Percentiles rank a stretch among this genome's conserved stretches.
Evolutionary conservation across 495 filamentous ascomycete genomes (phyloP).

Genomic region (Pyrenula aspistea): DNA sequence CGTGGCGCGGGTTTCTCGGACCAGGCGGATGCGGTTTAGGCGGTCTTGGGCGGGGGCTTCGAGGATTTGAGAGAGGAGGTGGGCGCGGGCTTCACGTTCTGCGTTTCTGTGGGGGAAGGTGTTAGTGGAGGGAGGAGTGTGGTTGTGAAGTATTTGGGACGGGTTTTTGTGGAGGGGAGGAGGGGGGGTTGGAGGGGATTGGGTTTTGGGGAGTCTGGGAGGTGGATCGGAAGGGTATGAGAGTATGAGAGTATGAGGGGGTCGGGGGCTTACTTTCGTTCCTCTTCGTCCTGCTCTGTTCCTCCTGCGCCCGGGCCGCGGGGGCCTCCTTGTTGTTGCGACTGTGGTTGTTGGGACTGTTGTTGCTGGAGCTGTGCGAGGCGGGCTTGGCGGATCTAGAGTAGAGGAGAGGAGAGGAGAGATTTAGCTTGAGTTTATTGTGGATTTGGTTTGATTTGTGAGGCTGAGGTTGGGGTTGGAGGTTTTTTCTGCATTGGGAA

Average conservation of each 20-base stretch:
- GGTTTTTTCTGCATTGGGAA: slow-evolving; percentile 35
- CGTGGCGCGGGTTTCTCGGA: slow-evolving; percentile 81
- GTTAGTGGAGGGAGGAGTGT: not conserved
- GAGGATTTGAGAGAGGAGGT: slow-evolving; percentile 83
- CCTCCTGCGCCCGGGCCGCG: slow-evolving; percentile 35
- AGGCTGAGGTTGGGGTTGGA: slow-evolving; percentile 76
- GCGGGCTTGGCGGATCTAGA: slow-evolving; percentile 75
- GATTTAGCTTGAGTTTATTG: not conserved
- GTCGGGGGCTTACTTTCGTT: slow-evolving; percentile 45
- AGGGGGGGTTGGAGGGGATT: slow-evolving; percentile 1
- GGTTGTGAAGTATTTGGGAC: not conserved
- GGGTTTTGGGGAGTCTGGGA: not conserved
- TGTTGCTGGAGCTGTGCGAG: slow-evolving; percentile 83
- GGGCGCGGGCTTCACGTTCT: slow-evolving; percentile 54
- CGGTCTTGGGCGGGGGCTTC: slow-evolving; percentile 88
- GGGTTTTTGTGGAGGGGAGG: not conserved
- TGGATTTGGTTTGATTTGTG: slow-evolving; percentile 14
- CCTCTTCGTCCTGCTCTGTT: slow-evolving; percentile 41
- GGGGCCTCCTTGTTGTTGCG: not conserved
- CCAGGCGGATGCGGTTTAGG: slow-evolving; percentile 84
- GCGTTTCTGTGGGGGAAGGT: slow-evolving; percentile 20
- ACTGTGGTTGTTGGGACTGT: too few relatives aligned
- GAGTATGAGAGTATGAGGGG: not conserved
- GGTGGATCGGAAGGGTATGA: not conserved
- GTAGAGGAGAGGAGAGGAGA: slow-evolving; percentile 2